A percentile compares a stretch with the other conserved stretches of the same genome.
These are phyloP conservation scores for Camellia lanceoleosa DNA, from an alignment of 148 eudicot genomes.

Conservation along the genomic window DNA sequence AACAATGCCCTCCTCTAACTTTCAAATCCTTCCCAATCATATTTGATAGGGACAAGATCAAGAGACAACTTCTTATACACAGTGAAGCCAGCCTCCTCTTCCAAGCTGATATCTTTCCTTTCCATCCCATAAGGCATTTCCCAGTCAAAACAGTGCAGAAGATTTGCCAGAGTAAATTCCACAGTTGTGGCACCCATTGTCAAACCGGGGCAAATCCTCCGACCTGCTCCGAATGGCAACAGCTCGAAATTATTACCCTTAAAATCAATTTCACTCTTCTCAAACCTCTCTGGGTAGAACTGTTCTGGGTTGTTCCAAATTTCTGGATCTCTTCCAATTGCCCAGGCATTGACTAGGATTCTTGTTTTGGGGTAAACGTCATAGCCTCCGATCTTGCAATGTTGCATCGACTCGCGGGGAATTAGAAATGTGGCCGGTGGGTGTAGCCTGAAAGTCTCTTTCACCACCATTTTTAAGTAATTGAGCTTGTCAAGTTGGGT, in stretches of 20 bases:
- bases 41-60: neutral
- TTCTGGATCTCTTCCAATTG: neutral
- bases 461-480: constrained; percentile 1
- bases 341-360: neutral
- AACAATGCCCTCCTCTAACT: too few species aligned
- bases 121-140: constrained; percentile 4
- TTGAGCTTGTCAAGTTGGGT: neutral
- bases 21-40: neutral
- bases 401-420: neutral
- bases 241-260: neutral
- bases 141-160: neutral
- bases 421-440: neutral
- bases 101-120: neutral
- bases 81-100: neutral
- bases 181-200: neutral
- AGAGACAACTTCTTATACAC: neutral
- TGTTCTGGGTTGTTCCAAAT: neutral
- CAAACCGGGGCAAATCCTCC: constrained; percentile 3
- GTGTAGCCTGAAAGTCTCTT: constrained; percentile 1
- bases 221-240: constrained; percentile 2
- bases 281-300: constrained; percentile 9
- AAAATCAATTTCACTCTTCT: neutral
- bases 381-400: neutral
- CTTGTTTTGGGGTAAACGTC: constrained; percentile 2
- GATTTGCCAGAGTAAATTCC: neutral